Evolutionary conservation across 768 basidiomycete genomes (phyloP).

Genomic region (Boletus sp.): DNA sequence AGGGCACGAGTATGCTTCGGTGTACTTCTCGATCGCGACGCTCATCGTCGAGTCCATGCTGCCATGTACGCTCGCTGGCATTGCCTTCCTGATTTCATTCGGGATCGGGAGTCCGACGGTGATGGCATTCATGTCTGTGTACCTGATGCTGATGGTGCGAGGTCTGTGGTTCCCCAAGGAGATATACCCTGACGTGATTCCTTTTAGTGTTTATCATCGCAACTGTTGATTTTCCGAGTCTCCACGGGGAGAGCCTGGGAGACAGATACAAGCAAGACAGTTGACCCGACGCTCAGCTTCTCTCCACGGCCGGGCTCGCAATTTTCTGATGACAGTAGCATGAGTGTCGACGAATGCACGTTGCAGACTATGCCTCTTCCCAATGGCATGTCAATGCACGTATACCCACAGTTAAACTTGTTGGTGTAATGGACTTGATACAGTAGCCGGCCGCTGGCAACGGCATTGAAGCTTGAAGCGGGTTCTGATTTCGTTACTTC

Average conservation of each 20-base stretch:
- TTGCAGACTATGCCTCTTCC: not conserved
- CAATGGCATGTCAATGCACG: too few species aligned
- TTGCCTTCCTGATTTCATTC: conserved; percentile 3
- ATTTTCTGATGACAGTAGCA: not conserved
- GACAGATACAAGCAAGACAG: not conserved
- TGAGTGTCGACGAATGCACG: not conserved
- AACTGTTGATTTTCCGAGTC: conserved; percentile 15
- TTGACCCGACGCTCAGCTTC: conserved; percentile 2
- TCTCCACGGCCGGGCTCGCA: not conserved
- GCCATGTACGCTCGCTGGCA: conserved; percentile 10
- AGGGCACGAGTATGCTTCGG: not conserved
- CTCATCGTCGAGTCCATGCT: conserved; percentile 15
- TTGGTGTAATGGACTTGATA: too few species aligned
- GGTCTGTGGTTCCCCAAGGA: not conserved
- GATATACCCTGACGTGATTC: not conserved
- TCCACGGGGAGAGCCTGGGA: not conserved
- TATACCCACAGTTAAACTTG: too few species aligned
- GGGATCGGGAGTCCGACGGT: not conserved
- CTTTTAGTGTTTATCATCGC: conserved; percentile 14
- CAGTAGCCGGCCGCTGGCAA: conserved; percentile 27
- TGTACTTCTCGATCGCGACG: conserved; percentile 2
- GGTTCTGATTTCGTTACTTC: too few species aligned
- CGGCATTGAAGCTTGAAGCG: too few species aligned
- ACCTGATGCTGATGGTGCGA: conserved; percentile 8
- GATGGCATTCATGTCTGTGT: not conserved